Base-by-base conservation (phyloP, 345 rosid species). In the Melastoma malabathricum region DNA sequence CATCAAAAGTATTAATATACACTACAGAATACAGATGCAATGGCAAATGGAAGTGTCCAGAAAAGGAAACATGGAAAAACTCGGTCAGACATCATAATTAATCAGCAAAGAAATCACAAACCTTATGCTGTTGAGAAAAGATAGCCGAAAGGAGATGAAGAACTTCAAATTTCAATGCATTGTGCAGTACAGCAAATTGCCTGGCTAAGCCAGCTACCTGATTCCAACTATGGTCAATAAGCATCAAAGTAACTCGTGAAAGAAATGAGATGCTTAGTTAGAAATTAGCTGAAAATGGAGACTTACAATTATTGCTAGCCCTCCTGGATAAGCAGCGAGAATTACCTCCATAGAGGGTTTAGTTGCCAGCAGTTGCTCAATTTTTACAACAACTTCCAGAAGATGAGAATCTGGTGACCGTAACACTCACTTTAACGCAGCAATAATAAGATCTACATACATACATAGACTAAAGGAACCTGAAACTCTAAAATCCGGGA, bases 181-280 rank as follows among this genome's bases (percentile, higher is more conserved):
- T 80, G 68, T 86, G 96, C 64, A 82, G 69, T 16, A 84, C 72
- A 20, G 89, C 86, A 82, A 90, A 90, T 55, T 82, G 89, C 58
- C 89, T 74, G 13, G 74, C 68, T 50, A 78, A 51, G 38, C 77
- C 51, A 19, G 68, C 67, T 70, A 78, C 86, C 98, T 90, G 48
- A 51, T 4, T 46, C 47, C 25, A 54, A 20, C 51, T 10, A 4
- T 25, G 23, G 0, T 31, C 20, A 15, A 23, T 6, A 13, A 20
- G 5, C 10, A 7, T 12, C 0, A 46, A 46, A 34, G 17, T 18
- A 13, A 29, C 38, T 25, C 10, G 9, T 15, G 31, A 44, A 2
- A 14, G 27, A 50, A 46, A 9, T 17, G 8, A 29, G 15, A 31
- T 25, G 7, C 44, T 46, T 50, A 45, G 45, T 15, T 23, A 23